Evolutionary conservation across 768 basidiomycete species (phyloP), one percentile per base, ranked within the genome.

Genomic region (Leucosporidium yakuticum): DNA sequence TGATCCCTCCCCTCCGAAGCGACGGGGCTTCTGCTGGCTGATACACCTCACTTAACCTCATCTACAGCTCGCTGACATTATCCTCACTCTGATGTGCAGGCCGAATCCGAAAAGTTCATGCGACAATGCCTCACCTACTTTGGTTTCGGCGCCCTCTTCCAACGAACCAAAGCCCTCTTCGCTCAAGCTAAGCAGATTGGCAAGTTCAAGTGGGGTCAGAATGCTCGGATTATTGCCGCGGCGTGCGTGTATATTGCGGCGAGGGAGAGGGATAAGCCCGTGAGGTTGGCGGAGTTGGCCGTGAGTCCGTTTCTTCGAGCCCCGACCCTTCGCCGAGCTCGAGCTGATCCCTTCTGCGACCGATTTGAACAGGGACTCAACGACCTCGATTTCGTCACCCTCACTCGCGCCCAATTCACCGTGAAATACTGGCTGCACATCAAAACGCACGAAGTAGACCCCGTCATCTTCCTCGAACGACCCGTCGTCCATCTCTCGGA

Each of bases 181-280:
- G 44, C 17, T 25, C 17, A 21, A 14, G 51, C 51, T n/a, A 64
- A 63, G 60, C 2, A 31, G 17, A 61, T 50, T 54, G 7, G 66
- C 31, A 34, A 49, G 21, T 69, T 72, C 62, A 44, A 11, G n/a
- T 72, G 71, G 71, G 71, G 71, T 4, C 47, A 55, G 19, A 23
- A 32, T 9, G 63, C 64, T 4, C 34, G 57, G 36, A 32, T 69
- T 2, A 66, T 55, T 14, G 63, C 60, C 3, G 68, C 63, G 1
- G 71, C 71, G 4, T 66, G 71, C 53, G 58, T 72, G 15, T 69
- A 72, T 44, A 20, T 64, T 32, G 71, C 59, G 0, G 48, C 65
- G 20, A n/a, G 51, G 20, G 61, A 69, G 59, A 15, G 27, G 4
- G 49, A 49, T 21, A 63, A 63, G 47, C 29, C 31, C 4, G 2